phyloP scores from a whole-genome alignment of 352 stramenopile species.

The Phytophthora aleatoria region DNA sequence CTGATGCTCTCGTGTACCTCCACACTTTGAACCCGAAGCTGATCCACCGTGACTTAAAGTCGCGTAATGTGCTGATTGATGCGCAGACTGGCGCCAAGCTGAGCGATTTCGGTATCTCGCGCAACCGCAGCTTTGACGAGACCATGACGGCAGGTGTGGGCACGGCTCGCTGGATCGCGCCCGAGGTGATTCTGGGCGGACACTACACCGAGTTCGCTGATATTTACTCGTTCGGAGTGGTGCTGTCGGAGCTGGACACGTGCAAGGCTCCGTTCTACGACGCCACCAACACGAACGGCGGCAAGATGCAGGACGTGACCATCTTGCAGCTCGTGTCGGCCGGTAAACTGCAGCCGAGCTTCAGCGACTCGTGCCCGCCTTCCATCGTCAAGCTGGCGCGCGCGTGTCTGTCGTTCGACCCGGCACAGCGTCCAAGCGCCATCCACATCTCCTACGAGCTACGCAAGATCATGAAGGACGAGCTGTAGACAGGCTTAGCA shows the following conservation, averaged over 20 bases:
- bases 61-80: conserved; percentile 72
- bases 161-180: conserved; percentile 60
- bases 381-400: conserved; percentile 63
- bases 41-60: conserved; percentile 74
- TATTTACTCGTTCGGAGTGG: conserved; percentile 61
- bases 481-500: conserved; percentile 38
- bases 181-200: conserved; percentile 53
- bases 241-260: conserved; percentile 72
- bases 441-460: conserved; percentile 84
- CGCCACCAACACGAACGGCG: conserved; percentile 60
- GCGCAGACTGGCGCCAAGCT: conserved; percentile 61
- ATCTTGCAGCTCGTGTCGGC: conserved; percentile 69
- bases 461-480: conserved; percentile 78
- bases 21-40: conserved; percentile 71
- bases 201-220: conserved; percentile 62
- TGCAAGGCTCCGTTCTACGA: conserved; percentile 68
- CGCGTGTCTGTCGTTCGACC: conserved; percentile 71
- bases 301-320: conserved; percentile 66
- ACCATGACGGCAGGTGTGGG: conserved; percentile 71
- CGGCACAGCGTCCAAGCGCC: conserved; percentile 63
- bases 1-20: conserved; percentile 72
- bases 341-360: conserved; percentile 73
- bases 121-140: conserved; percentile 57
- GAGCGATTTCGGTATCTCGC: conserved; percentile 74
- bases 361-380: conserved; percentile 48